A percentile compares a stretch with the other conserved stretches of the same genome.
phyloP scores from a whole-genome alignment of 768 basidiomycete species.

The Psilocybe cubensis region DNA sequence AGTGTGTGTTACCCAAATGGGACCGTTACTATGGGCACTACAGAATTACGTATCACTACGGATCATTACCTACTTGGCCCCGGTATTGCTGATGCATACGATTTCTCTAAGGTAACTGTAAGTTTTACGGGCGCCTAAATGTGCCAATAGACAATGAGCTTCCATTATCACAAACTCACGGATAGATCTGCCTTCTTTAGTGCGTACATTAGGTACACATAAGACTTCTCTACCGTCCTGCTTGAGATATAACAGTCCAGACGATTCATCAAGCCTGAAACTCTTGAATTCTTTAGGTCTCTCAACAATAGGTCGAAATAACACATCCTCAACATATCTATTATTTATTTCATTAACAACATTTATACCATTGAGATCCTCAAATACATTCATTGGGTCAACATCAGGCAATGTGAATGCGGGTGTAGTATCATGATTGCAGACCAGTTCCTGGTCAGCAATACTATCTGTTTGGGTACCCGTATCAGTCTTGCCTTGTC shows the following conservation, averaged over 20 bases:
- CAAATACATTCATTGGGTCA: neutral
- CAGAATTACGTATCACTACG: too few species aligned
- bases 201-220: constrained; percentile 23
- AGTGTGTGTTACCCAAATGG: too few species aligned
- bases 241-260: constrained; percentile 6
- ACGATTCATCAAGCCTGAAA: neutral
- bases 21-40: too few species aligned
- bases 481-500: neutral
- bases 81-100: too few species aligned
- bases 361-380: constrained; percentile 4
- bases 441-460: too few species aligned
- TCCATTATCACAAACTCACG: constrained; percentile 37
- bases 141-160: constrained; percentile 41
- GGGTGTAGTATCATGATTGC: too few species aligned
- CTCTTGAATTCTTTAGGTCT: constrained; percentile 13
- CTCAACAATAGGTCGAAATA: constrained; percentile 11
- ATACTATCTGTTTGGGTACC: too few species aligned
- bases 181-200: constrained; percentile 11
- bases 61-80: too few species aligned
- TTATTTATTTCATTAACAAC: neutral
- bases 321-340: constrained; percentile 4
- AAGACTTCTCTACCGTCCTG: constrained; percentile 8
- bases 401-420: neutral
- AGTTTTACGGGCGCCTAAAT: constrained; percentile 38
- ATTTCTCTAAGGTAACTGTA: constrained; percentile 29